Percentiles rank a stretch among this genome's conserved stretches.
Conservation (phyloP, 106 monocot genomes). For the Phalaenopsis equestris region DNA sequence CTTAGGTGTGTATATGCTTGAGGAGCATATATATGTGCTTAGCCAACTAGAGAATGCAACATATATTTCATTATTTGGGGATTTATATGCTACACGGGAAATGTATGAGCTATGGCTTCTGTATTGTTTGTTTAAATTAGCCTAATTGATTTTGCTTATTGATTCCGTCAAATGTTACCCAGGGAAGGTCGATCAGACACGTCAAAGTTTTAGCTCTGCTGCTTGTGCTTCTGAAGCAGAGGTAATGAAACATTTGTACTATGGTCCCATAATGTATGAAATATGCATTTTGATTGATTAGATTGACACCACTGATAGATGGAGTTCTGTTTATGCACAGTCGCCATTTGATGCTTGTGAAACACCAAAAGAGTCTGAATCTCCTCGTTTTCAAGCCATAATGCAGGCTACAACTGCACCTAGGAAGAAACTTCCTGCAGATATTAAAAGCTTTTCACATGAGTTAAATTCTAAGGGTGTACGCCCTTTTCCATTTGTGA, state of each 20-base stretch:
- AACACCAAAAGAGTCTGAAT: constrained; percentile 93
- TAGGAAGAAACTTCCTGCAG: constrained; percentile 69
- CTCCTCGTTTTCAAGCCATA: constrained; percentile 96
- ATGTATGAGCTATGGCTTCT: neutral
- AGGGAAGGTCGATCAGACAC: constrained; percentile 4
- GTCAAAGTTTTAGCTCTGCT: constrained; percentile 19
- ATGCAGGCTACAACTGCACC: constrained; percentile 96
- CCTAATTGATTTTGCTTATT: neutral
- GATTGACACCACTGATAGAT: constrained; percentile 10
- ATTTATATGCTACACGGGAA: neutral
- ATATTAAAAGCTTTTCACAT: constrained; percentile 93
- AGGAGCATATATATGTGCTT: too few species aligned
- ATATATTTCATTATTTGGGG: too few species aligned
- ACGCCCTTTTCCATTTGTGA: constrained; percentile 88
- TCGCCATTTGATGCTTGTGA: constrained; percentile 68
- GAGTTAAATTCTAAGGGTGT: constrained; percentile 97
- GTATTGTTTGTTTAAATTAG: neutral
- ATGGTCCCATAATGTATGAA: neutral
- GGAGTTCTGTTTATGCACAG: constrained; percentile 30
- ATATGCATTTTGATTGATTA: constrained; percentile 10
- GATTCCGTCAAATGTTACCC: neutral
- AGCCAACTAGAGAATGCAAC: too few species aligned
- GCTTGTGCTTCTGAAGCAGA: constrained; percentile 34
- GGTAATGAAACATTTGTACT: constrained; percentile 22
- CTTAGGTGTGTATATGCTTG: too few species aligned